Base-by-base conservation (phyloP, 306 rosid species). In the Casuarina equisetifolia region DNA sequence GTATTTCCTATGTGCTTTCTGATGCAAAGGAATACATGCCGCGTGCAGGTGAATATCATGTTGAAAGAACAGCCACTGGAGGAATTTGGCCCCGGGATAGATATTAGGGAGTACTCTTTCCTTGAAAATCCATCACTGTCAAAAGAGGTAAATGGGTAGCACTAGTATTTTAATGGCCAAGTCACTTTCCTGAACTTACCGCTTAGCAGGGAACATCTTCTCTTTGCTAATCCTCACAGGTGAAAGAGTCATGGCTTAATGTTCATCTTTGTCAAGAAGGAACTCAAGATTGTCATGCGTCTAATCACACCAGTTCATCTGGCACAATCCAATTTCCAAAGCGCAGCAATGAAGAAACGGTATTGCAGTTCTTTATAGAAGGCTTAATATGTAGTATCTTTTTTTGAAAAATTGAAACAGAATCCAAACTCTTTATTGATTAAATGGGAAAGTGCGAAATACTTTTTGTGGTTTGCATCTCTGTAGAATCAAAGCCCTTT, bases 211-310 rank as follows among this genome's bases (percentile, higher is more conserved):
- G 15, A 68, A 76, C 70, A 69, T 79, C 55, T 73, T 35, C 69
- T 40, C 63, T 5, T 8, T 74, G 80, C 54, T 72, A 84, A 51
- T 84, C 64, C 70, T 58, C 76, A 75, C 86, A 96, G 99, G 94
- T 91, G 81, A 96, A 88, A 78, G 89, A 79, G 16, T 96, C 99
- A 61, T 82, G 98, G 96, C 93, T 96, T 64, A 87, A 96, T 69
- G 97, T 96, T 82, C 94, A 90, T 20, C 90, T 96, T 72, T 92
- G 99, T 80, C 88, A 85, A 85, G 90, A 86, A 83, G 98, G 90
- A 85, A 82, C 42, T 16, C 70, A 36, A 68, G 84, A 78, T 76
- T 96, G 96, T 63, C 72, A 70, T 42, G 85, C 86, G 59, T 88
- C 94, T 64, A 85, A 88, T 78, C 78, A 80, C 78, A 86, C 91